These are phyloP conservation scores for Exophiala alcalophila DNA, from an alignment of 2,329 filamentous ascomycete genomes.

Conservation along the genomic window DNA sequence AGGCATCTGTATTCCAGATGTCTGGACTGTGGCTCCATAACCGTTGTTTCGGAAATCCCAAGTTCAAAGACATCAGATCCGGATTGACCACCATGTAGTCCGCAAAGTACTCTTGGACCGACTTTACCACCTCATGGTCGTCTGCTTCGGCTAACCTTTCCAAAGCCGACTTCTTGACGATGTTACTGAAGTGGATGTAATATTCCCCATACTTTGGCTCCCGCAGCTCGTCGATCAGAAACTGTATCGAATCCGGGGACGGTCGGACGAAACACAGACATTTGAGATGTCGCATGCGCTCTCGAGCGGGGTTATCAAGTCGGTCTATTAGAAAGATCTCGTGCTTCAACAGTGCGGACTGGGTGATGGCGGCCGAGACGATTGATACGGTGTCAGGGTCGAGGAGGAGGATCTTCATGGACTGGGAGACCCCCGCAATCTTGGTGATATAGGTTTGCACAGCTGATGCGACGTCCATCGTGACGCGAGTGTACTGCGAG, in stretches of 20 bases:
- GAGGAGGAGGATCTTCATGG: slow-evolving; percentile 97
- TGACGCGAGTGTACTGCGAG: too few relatives aligned
- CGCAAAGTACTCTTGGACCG: slow-evolving; percentile 92
- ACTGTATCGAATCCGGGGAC: slow-evolving; percentile 86
- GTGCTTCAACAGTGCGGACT: slow-evolving; percentile 90
- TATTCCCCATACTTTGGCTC: slow-evolving; percentile 98
- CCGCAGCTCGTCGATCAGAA: slow-evolving; percentile 88
- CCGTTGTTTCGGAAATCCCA: slow-evolving; percentile 68
- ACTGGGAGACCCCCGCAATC: slow-evolving; percentile 85
- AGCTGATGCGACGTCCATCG: slow-evolving; percentile 91
- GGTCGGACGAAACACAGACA: slow-evolving; percentile 92
- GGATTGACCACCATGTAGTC: slow-evolving; percentile 95
- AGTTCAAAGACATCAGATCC: slow-evolving; percentile 79
- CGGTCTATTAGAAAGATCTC: slow-evolving; percentile 98
- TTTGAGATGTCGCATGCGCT: slow-evolving; percentile 96
- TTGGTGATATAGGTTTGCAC: slow-evolving; percentile 93
- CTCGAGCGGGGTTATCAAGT: slow-evolving; percentile 80
- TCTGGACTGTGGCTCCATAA: slow-evolving; percentile 82
- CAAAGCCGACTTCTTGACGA: slow-evolving; percentile 92
- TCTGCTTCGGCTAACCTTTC: slow-evolving; percentile 94
- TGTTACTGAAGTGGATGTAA: slow-evolving; percentile 94
- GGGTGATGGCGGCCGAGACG: slow-evolving; percentile 90
- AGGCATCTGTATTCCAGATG: slow-evolving; percentile 82
- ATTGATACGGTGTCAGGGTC: slow-evolving; percentile 93
- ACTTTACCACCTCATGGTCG: slow-evolving; percentile 92